phyloP scores from a whole-genome alignment of 2,329 filamentous ascomycete genomes.

The Ophiostoma ips region DNA sequence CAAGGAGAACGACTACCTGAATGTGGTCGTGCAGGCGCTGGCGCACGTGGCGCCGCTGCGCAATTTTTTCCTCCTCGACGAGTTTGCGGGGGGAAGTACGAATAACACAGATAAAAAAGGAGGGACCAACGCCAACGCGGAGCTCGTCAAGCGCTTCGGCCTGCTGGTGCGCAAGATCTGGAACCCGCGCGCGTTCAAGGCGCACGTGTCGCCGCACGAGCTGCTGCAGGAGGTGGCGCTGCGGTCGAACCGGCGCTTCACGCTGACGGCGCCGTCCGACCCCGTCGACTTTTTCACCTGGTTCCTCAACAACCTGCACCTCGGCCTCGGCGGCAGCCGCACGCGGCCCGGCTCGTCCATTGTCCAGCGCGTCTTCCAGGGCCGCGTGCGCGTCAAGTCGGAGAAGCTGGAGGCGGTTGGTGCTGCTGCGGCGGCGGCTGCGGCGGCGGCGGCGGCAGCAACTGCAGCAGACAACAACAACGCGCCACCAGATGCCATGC shows the following conservation, averaged over 20 bases:
- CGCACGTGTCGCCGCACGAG: slow-evolving; percentile 93
- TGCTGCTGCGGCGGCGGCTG: slow-evolving; percentile 9
- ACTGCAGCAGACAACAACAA: slow-evolving; percentile 1
- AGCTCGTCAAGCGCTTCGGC: slow-evolving; percentile 77
- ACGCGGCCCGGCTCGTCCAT: slow-evolving; percentile 74
- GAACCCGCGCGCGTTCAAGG: slow-evolving; percentile 93
- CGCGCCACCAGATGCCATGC: slow-evolving; percentile 14
- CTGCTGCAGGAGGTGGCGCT: slow-evolving; percentile 88
- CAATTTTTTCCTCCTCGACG: slow-evolving; percentile 82
- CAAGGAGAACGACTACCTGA: slow-evolving; percentile 98
- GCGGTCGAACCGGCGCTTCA: slow-evolving; percentile 84
- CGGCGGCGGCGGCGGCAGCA: slow-evolving; percentile 3
- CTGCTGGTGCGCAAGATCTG: slow-evolving; percentile 92
- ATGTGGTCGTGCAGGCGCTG: slow-evolving; percentile 83
- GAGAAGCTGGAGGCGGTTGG: slow-evolving; percentile 34
- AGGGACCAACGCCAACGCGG: slow-evolving; percentile 38
- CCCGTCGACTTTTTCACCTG: slow-evolving; percentile 93
- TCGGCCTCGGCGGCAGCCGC: slow-evolving; percentile 80
- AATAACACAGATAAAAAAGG: background rate
- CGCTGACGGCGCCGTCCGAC: slow-evolving; percentile 78
- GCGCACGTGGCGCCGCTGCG: slow-evolving; percentile 80
- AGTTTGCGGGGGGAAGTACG: slow-evolving; percentile 37
- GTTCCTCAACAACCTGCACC: slow-evolving; percentile 93
- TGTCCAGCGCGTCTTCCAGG: slow-evolving; percentile 87
- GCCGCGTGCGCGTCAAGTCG: slow-evolving; percentile 79